Conservation (phyloP, 202 grass and related monocot species). For the Dendrocalamus latiflorus region DNA sequence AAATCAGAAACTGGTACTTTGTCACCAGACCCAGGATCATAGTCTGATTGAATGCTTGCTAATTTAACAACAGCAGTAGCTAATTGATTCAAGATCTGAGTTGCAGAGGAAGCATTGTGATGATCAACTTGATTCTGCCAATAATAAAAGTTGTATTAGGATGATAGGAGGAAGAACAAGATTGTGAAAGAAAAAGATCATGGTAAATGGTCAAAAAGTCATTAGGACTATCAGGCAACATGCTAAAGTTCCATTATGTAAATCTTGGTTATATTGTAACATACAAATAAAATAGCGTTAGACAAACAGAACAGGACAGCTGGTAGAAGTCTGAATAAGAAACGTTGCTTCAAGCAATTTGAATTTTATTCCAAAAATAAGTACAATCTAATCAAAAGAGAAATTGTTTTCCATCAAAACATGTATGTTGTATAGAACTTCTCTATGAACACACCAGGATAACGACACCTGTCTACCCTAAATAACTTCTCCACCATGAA, state of each 20-base stretch:
- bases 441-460: too few species aligned
- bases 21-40: constrained; percentile 43
- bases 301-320: constrained; percentile 1
- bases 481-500: too few species aligned
- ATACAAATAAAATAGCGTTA: not conserved
- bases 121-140: constrained; percentile 74
- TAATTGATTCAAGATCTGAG: constrained; percentile 76
- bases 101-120: constrained; percentile 75
- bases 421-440: constrained; percentile 6
- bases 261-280: not conserved
- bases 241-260: not conserved
- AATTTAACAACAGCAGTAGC: constrained; percentile 68
- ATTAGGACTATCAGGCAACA: constrained; percentile 13
- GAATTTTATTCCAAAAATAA: not conserved
- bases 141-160: constrained; percentile 28
- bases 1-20: constrained; percentile 64
- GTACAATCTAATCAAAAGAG: not conserved
- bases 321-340: constrained; percentile 13
- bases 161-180: not conserved
- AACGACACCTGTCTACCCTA: too few species aligned
- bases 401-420: not conserved
- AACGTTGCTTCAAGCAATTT: not conserved
- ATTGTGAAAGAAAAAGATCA: not conserved
- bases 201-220: not conserved
- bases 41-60: constrained; percentile 40